Conservation (phyloP, 352 stramenopile genomes). For the Albugo candida region DNA sequence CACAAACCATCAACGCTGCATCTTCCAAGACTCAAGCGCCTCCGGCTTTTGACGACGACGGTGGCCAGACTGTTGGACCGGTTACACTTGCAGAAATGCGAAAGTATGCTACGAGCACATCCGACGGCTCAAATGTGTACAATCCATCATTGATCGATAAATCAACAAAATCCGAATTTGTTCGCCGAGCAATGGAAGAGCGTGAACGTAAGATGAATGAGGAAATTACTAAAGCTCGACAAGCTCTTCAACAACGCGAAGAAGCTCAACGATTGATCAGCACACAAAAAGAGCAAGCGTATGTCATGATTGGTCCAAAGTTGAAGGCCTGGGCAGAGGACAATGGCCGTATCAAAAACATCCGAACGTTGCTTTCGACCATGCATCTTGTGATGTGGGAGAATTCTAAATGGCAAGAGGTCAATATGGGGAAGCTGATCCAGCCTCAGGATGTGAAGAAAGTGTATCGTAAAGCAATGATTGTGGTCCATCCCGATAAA, state of each 20-base stretch:
- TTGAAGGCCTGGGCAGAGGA: conserved; percentile 71
- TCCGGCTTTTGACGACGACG: conserved; percentile 47
- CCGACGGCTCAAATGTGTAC: conserved; percentile 71
- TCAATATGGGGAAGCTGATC: conserved; percentile 85
- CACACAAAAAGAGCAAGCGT: conserved; percentile 45
- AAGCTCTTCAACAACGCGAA: conserved; percentile 47
- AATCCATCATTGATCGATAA: conserved; percentile 73
- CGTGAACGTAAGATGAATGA: conserved; percentile 46
- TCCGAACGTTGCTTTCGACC: conserved; percentile 78
- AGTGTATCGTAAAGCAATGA: conserved; percentile 82
- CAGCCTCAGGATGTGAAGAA: conserved; percentile 81
- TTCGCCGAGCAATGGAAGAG: conserved; percentile 70
- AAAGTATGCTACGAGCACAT: conserved; percentile 31
- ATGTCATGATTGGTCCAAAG: conserved; percentile 32
- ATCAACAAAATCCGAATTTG: conserved; percentile 50
- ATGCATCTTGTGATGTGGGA: conserved; percentile 87
- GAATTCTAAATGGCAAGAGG: conserved; percentile 67
- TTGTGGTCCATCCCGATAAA: conserved; percentile 85
- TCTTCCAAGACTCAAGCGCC: not conserved
- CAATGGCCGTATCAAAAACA: conserved; percentile 79
- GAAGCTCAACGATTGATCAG: conserved; percentile 30
- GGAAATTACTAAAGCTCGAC: conserved; percentile 53
- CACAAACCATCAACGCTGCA: not conserved
- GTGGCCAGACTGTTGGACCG: conserved; percentile 52
- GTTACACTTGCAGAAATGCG: conserved; percentile 74